Evolutionary conservation across 2,329 filamentous ascomycete genomes (phyloP), one percentile per base, ranked within the genome.

Genomic region (Bipolaris victoriae): DNA sequence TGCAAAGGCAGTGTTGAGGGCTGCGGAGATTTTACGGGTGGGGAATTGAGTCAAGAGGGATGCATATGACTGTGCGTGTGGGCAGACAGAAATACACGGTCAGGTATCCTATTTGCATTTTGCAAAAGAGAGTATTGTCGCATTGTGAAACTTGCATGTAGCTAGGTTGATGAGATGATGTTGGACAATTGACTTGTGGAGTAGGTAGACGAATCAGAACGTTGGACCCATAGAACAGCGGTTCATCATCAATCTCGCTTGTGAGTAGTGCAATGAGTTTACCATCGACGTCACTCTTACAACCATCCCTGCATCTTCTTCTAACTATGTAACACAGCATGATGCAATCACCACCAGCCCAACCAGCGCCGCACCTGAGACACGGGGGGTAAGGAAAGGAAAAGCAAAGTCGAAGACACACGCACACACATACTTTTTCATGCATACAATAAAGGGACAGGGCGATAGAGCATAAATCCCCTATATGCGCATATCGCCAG

Each of bases 241-340:
- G 54, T 52, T 47, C 26, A 35, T 47, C 20, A 35, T 11, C 26
- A 51, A 35, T 52, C 47, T 29, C 29, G 11, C 24, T 26, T 40
- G 11, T 41, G 3, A 4, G 20, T 41, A 16, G 22, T 41, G 18
- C 20, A 9, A 33, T 20, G 41, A 40, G 29, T 26, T 40, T 29
- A 29, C 40, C 54, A 29, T 52, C 49, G 50, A 56, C 54, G 54
- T 56, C 54, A 56, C 49, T 52, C 35, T 56, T 56, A 47, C 31
- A 16, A 7, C 22, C 22, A 26, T 26, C 46, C 46, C 46, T 37
- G 46, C 46, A 20, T 9, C 31, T n/a, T 24, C 31, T 20, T 33
- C 26, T 29, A 29, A 29, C 7, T 29, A 29, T 29, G 26, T 29
- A 29, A 29, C 26, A 29, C 26, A 29, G 26, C 26, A 29, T 29